Base-by-base conservation (phyloP, 805 yeast species). In the Lipomyces lipofer region DNA sequence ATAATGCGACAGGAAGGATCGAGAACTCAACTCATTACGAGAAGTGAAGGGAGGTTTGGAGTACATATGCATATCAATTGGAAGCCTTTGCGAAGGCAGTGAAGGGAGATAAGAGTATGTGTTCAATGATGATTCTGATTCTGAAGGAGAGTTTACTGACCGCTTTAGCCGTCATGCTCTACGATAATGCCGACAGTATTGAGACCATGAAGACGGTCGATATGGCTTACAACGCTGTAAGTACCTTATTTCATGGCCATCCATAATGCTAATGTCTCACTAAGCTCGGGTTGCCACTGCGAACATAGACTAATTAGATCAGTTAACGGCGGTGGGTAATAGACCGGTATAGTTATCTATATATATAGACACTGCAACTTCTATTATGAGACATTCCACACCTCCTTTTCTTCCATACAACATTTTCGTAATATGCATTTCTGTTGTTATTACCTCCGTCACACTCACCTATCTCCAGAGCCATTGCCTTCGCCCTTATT, bases 201-300 rank as follows among this genome's bases (percentile, higher is more conserved):
- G 47, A 32, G 4, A 58, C 52, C 30, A 51, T 49, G 52, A 40
- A 47, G 28, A 56, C 58, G 2, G 25, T 58, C 22, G 62, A 58
- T 25, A 57, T 54, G 59, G 58, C 56, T 2, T 57, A 58, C 29
- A 12, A 10, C 19, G 60, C 62, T 19, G 61, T 54, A 56, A 8
- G 60, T 44, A 25, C 17, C 19, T 9, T 13, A 17, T 1, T 15
- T 36, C 15, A 36, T 12, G 40, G n/a, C n/a, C 22, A 12, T 36
- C 40, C 21, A 36, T 19, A 19, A 33, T 36, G n/a, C n/a, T 7
- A 15, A 5, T n/a, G 15, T 33, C 17, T n/a, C 40, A 1, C 22
- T 12, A 12, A 36, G 40, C n/a, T 36, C 15, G 50, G 47, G n/a
- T 15, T 47, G 47, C 48, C 48, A 10, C n/a, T 40, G 22, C 15